Evolutionary conservation across 2,329 filamentous ascomycete genomes (phyloP).

Genomic region (Arthrobotrys entomopaga): DNA sequence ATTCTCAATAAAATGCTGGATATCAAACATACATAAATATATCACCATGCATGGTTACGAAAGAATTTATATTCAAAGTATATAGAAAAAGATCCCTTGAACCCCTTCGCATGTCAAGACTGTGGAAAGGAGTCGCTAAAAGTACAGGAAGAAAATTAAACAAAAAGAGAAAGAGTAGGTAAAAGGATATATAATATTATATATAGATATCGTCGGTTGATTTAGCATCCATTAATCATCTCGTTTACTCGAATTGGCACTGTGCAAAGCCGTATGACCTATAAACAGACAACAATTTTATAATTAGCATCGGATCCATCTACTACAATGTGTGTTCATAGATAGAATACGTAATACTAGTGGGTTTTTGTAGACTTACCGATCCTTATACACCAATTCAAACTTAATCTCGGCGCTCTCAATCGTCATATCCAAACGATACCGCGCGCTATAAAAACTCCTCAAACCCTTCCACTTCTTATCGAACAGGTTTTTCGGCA

Average conservation of each 20-base stretch:
- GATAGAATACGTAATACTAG: background rate
- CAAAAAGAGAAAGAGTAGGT: background rate
- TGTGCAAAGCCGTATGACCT: conserved; percentile 51
- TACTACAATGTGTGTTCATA: background rate
- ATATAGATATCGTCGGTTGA: background rate
- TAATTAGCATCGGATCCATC: background rate
- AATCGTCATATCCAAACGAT: conserved; percentile 52
- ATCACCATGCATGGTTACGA: background rate
- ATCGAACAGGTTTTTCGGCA: conserved; percentile 46
- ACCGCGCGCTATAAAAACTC: conserved; percentile 52
- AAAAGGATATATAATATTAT: background rate
- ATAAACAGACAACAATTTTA: background rate
- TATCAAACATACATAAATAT: no score
- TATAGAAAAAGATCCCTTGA: background rate
- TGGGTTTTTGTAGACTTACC: conserved; percentile 17
- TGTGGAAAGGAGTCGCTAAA: conserved; percentile 23
- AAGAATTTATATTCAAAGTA: background rate
- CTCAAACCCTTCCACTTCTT: conserved; percentile 51
- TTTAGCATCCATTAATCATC: background rate
- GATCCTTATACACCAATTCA: conserved; percentile 52
- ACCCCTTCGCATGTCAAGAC: conserved; percentile 2
- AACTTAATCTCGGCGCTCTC: conserved; percentile 54
- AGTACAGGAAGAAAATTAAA: conserved; percentile 12
- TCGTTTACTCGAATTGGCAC: conserved; percentile 43
- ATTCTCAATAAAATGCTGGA: no score